Percentiles rank a stretch among this genome's conserved stretches.
Conservation (phyloP, 2,329 filamentous ascomycete species). For the Cylindrodendrum hubeiense region DNA sequence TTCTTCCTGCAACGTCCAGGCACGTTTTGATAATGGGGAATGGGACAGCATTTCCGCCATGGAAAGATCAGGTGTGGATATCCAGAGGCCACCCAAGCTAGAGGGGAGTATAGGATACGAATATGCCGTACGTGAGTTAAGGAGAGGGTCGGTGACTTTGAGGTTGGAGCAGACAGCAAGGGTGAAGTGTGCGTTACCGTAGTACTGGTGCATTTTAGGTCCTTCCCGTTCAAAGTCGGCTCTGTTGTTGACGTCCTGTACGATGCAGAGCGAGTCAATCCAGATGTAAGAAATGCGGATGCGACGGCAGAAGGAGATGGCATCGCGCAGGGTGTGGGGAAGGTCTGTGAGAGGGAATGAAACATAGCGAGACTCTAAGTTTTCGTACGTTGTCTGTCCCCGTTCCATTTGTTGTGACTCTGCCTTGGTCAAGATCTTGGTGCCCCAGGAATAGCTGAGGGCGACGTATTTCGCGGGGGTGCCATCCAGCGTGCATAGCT, state of each 20-base stretch:
- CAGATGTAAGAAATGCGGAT: slow-evolving; percentile 2
- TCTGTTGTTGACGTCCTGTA: slow-evolving; percentile 4
- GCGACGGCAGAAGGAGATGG: not conserved
- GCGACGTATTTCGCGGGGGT: not conserved
- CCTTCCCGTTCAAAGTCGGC: slow-evolving; percentile 13
- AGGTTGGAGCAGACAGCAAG: slow-evolving; percentile 13
- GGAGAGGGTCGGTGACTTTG: slow-evolving; percentile 11
- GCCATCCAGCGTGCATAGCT: not conserved
- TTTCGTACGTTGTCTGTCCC: slow-evolving; percentile 1
- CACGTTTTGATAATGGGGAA: slow-evolving; percentile 4
- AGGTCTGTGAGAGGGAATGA: not conserved
- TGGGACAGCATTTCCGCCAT: not conserved
- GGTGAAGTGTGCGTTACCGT: slow-evolving; percentile 14
- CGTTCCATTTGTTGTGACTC: not conserved
- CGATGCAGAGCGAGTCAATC: slow-evolving; percentile 11
- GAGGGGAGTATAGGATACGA: not conserved
- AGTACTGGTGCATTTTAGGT: slow-evolving; percentile 16
- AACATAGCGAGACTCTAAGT: not conserved
- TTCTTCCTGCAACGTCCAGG: slow-evolving; percentile 16
- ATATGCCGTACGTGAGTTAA: not conserved
- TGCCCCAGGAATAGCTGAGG: slow-evolving; percentile 15
- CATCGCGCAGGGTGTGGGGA: not conserved
- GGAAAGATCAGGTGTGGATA: not conserved
- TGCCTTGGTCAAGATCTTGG: not conserved
- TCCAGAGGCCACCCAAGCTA: slow-evolving; percentile 7